Conservation (phyloP, 163 green algal species). For the Volvox carteri region DNA sequence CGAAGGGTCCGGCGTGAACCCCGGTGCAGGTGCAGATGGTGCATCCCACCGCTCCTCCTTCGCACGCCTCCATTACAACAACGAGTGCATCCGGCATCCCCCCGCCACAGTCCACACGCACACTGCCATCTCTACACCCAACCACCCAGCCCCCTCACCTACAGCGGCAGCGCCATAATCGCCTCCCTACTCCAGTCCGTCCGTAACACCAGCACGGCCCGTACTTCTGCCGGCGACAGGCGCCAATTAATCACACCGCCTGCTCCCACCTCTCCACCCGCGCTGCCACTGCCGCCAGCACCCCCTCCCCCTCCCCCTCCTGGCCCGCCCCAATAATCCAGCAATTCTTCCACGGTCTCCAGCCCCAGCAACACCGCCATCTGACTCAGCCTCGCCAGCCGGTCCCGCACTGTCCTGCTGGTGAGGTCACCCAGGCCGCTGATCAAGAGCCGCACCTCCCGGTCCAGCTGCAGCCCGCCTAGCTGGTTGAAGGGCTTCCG, state of each 20-base stretch:
- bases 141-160: too few species aligned
- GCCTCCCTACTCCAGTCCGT: slow-evolving; percentile 83
- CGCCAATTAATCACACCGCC: slow-evolving; percentile 86
- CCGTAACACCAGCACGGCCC: slow-evolving; percentile 81
- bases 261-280: neutral
- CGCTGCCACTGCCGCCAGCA: neutral
- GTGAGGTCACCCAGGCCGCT: slow-evolving; percentile 78
- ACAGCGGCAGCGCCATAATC: slow-evolving; percentile 78
- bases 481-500: slow-evolving; percentile 96
- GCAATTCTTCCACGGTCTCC: slow-evolving; percentile 86
- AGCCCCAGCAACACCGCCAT: slow-evolving; percentile 86
- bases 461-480: slow-evolving; percentile 94
- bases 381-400: slow-evolving; percentile 92
- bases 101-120: too few species aligned
- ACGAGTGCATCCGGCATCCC: too few species aligned
- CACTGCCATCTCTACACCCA: too few species aligned
- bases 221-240: slow-evolving; percentile 86
- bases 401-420: slow-evolving; percentile 89
- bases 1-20: too few species aligned
- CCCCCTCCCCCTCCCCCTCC: slow-evolving; percentile 14
- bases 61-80: too few species aligned
- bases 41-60: too few species aligned
- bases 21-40: too few species aligned
- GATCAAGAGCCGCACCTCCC: slow-evolving; percentile 86
- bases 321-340: slow-evolving; percentile 86